Evolutionary conservation across 83 land plant genomes (phyloP), one percentile per base, ranked within the genome.

Genomic region (Larix sibirica): DNA sequence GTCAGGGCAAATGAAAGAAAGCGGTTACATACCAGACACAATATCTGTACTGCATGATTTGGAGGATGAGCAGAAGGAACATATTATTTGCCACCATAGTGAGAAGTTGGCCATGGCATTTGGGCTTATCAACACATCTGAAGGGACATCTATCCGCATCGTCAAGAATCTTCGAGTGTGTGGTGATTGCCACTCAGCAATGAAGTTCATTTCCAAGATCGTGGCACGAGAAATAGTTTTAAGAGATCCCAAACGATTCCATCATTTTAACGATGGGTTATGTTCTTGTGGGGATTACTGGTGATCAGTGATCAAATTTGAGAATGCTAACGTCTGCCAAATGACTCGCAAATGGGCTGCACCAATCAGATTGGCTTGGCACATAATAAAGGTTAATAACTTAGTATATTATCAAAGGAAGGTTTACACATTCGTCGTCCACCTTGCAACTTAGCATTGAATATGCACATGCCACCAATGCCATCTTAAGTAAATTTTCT

Each of bases 251-350:
- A 38, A 38, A 20, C 47, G 75, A 6, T 70, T 70, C 23, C 75
- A 70, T 70, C 75, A 70, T 70, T 70, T 70, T 42, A 70, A 70
- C 8, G 10, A 70, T 36, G 75, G 47, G 9, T 42, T 17, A 70
- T 70, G 75, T 70, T 70, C 75, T 38, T 70, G 75, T 70, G 75
- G 75, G 40, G 75, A 70, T 70, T 70, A 70, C 36, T 70, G 75
- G 75, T 70, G 75, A 36, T 38, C 16, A 56, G 13, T 3, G 59
- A 56, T 56, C 59, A 56, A 13, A 56, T 56, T 13, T 56, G 16
- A 56, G 3, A 56, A 56, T 56, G 16, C 59, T 56, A 2, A 56
- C 14, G 17, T 56, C 14, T 56, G 14, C 59, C 16, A 56, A 56
- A 56, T 56, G 16, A 56, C 59, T 56, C 13, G 59, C 59, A 56